Evolutionary conservation across 192 early-diverging fungal species (phyloP).

Genomic region (Allomyces javanicus): DNA sequence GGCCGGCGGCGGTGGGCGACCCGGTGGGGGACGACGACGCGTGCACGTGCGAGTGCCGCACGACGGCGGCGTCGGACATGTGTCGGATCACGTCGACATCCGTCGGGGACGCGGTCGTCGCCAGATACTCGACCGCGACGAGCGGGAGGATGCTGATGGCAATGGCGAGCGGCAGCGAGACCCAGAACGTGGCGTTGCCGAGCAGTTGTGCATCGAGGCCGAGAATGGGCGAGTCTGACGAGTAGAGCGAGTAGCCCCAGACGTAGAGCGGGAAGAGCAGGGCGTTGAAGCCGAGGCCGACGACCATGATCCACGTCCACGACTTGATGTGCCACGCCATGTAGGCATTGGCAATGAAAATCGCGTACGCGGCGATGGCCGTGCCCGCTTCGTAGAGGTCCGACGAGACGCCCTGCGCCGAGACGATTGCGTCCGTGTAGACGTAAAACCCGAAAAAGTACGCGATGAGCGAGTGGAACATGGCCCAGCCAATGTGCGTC

Average conservation of each 20-base stretch:
- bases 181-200: conserved; percentile 46
- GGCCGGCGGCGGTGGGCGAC: background rate
- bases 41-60: no score
- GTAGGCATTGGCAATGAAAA: conserved; percentile 60
- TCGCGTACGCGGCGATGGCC: conserved; percentile 43
- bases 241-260: conserved; percentile 33
- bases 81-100: no score
- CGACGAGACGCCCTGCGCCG: conserved; percentile 14
- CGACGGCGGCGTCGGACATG: no score
- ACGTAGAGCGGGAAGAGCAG: conserved; percentile 35
- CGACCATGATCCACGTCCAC: conserved; percentile 54
- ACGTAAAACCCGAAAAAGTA: conserved; percentile 43
- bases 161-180: conserved; percentile 34
- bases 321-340: conserved; percentile 48
- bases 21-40: no score
- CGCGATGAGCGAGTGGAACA: conserved; percentile 50
- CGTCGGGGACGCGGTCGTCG: no score
- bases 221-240: conserved; percentile 24
- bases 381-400: conserved; percentile 41
- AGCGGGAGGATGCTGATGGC: conserved; percentile 54
- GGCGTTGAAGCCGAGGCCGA: conserved; percentile 24
- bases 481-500: conserved; percentile 42
- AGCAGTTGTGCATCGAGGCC: conserved; percentile 38
- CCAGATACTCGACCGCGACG: conserved; percentile 36
- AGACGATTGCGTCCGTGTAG: conserved; percentile 28